Evolutionary conservation across 768 basidiomycete species (phyloP), one percentile per base, ranked within the genome.

Genomic region (Heimioporus sp.): DNA sequence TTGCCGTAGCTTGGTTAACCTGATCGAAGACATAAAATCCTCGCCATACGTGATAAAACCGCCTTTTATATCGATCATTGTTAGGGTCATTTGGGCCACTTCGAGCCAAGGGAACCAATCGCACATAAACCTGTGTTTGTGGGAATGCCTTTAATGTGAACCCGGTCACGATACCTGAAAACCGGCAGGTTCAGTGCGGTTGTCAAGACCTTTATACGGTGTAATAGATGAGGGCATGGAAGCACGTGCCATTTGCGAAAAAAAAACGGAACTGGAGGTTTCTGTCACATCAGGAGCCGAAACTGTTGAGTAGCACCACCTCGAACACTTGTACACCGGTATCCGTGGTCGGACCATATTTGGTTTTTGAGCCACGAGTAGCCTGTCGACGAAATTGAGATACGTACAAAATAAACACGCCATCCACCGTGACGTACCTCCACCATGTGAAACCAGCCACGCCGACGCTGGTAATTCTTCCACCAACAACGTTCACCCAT

Each of bases 111-210:
- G 19, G 19, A 13, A 4, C 2, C 10, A 38, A 43, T n/a, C 76
- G 13, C 66, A 85, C 83, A 83, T 82, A 86, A 51, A 86, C 78
- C 65, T 77, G 63, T 0, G 69, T 67, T 65, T 85, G 82, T 7
- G 83, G 77, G 58, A 73, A 74, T 0, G 80, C 72, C 54, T 76
- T 77, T 17, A 86, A 48, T 0, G 76, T 80, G 57, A 86, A 80
- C 38, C 66, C 73, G 0, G 83, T 86, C 4, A 86, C 80, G 34
- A 86, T 79, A 1, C 85, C 75, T 77, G 36, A 16, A 35, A 6
- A 2, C 15, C 10, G 32, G 21, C 51, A 5, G 49, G 7, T 10
- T 9, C 7, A 20, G 24, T 19, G 24, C 15, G 9, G 54, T 86
- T 86, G 55, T 86, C 85, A 56, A 73, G 62, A 10, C 83, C 84